A percentile compares a stretch with the other conserved stretches of the same genome.
Evolutionary conservation across 2,329 filamentous ascomycete species (phyloP).

Genomic region (Coleophoma cylindrospora): DNA sequence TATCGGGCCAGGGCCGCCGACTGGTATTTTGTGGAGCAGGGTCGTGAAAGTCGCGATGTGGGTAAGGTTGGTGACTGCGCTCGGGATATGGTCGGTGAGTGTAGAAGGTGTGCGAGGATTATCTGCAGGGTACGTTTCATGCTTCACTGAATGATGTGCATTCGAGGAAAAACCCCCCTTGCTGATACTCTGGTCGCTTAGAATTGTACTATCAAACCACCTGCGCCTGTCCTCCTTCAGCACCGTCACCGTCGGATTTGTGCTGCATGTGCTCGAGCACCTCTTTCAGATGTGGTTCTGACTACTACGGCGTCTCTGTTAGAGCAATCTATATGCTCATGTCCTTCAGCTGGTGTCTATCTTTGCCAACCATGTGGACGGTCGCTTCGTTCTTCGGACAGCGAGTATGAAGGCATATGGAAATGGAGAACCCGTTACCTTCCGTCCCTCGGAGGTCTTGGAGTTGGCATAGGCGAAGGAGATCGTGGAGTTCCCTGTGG

Average conservation of each 20-base stretch:
- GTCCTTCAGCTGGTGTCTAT: constrained; percentile 60
- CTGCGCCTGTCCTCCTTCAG: constrained; percentile 59
- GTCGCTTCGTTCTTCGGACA: constrained; percentile 55
- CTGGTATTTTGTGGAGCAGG: constrained; percentile 56
- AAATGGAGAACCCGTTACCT: constrained; percentile 84
- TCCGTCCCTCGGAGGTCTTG: constrained; percentile 72
- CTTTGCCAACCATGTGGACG: constrained; percentile 81
- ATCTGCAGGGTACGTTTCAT: constrained; percentile 71
- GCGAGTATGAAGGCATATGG: constrained; percentile 67
- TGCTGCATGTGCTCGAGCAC: constrained; percentile 65
- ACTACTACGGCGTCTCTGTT: constrained; percentile 28
- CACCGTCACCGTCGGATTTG: constrained; percentile 81
- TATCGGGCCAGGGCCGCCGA: constrained; percentile 52
- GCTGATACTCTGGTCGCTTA: constrained; percentile 29
- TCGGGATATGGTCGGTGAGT: constrained; percentile 79
- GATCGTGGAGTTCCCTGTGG: constrained; percentile 86
- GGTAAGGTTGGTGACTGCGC: constrained; percentile 75
- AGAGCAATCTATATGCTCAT: constrained; percentile 20
- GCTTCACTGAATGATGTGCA: not conserved
- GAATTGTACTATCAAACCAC: constrained; percentile 89
- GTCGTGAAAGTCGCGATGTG: constrained; percentile 43
- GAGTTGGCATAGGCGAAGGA: constrained; percentile 83
- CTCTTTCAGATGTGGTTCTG: constrained; percentile 51
- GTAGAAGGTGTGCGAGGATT: constrained; percentile 69
- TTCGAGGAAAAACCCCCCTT: not conserved